Conservation (phyloP, 1,284 basidiomycete species). For the Puccinia hordei region DNA sequence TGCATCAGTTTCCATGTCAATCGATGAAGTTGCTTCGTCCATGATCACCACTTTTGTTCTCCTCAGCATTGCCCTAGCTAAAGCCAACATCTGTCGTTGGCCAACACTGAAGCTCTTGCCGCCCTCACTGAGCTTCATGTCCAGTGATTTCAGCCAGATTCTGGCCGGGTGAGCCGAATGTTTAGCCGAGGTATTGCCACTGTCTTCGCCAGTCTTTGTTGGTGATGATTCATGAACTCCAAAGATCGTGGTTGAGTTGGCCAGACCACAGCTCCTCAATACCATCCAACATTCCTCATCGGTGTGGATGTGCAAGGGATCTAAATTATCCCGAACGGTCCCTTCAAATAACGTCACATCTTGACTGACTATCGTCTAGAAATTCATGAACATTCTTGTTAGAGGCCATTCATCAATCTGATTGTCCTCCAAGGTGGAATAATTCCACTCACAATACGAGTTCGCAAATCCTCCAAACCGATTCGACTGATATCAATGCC, state of each 20-base stretch:
- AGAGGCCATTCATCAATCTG: conserved; percentile 5
- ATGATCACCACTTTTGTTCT: conserved; percentile 57
- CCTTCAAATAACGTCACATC: conserved; percentile 56
- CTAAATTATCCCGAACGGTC: conserved; percentile 56
- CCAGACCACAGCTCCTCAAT: conserved; percentile 51
- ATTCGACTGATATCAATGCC: conserved; percentile 56
- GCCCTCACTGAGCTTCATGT: conserved; percentile 53
- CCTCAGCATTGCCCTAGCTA: conserved; percentile 57
- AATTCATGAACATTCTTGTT: background rate
- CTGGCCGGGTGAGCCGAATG: background rate
- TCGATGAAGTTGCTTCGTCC: conserved; percentile 58
- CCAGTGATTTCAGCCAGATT: conserved; percentile 12
- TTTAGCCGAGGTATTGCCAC: background rate
- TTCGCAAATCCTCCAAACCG: conserved; percentile 54
- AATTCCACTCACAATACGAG: conserved; percentile 49
- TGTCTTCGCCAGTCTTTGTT: background rate
- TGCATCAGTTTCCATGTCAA: conserved; percentile 53
- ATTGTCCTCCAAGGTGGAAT: background rate
- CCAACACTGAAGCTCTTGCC: conserved; percentile 58
- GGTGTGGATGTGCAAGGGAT: conserved; percentile 54
- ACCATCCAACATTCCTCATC: conserved; percentile 53
- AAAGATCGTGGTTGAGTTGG: conserved; percentile 51
- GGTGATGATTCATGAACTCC: background rate
- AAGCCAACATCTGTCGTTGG: conserved; percentile 57
- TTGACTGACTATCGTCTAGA: conserved; percentile 55